Evolutionary conservation across 2,329 filamentous ascomycete genomes (phyloP), one percentile per base, ranked within the genome.

Genomic region (Teratosphaeria gauchensis): DNA sequence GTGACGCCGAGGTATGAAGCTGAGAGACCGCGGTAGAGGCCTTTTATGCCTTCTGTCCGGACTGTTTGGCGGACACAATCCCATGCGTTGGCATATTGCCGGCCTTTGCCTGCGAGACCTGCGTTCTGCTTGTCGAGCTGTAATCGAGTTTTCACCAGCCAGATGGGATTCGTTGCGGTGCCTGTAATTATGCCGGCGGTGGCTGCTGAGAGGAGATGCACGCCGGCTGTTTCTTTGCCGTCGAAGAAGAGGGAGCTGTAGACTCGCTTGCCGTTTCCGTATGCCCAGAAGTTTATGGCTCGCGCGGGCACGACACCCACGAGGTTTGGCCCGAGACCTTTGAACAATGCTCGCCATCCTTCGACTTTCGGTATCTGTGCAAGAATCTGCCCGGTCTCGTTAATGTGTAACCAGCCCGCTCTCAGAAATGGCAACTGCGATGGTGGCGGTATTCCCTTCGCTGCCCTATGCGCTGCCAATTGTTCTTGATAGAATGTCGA

Each of bases 161-260:
- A 97, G 69, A 97, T 96, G 1, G 92, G 92, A 74, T 96, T 96
- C 42, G 92, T 97, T 24, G 88, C 89, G 0, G 92, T 96, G 53
- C 89, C 89, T 0, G 92, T 96, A 6, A 87, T 86, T 51, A 96
- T 83, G 1, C 92, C 92, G 0, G 92, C 91, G 16, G 82, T 80
- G 1, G 88, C 84, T 4, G 89, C 92, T 1, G 90, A 86, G 53
- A 83, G 77, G 8, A 96, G 79, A 72, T 96, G 90, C 11, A 96
- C 85, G 80, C 84, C 88, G 0, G 88, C 82, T 14, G 84, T 82
- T 69, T 91, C 83, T 66, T 85, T 71, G 54, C 87, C 84, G 65
- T 83, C 70, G 74, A 92, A 90, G 71, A 89, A 85, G 66, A 87
- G 82, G 56, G 90, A 81, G 30, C 87, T 86, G 61, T 95, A 85